phyloP scores from a whole-genome alignment of 495 filamentous ascomycete species.

The Lepraria neglecta region DNA sequence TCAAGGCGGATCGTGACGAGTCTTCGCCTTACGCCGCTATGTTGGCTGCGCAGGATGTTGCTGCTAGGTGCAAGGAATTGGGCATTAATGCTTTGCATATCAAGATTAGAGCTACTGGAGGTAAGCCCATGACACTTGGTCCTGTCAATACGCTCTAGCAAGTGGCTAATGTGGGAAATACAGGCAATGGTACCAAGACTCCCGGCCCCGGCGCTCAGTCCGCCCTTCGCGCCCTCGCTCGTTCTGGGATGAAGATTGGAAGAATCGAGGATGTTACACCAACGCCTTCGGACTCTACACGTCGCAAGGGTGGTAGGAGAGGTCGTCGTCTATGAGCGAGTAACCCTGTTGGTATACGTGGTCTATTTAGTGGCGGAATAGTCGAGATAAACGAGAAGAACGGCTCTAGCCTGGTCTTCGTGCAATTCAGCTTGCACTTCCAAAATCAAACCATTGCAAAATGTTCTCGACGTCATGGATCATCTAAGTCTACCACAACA shows the following conservation, averaged over 20 bases:
- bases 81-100: conserved; percentile 98
- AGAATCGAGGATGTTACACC: conserved; percentile 99
- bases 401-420: conserved; percentile 55
- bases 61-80: conserved; percentile 96
- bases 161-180: background rate
- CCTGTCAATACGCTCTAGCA: background rate
- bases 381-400: conserved; percentile 50
- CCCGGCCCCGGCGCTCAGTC: conserved; percentile 97
- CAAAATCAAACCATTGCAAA: background rate
- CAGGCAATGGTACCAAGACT: conserved; percentile 98
- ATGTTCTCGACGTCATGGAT: background rate
- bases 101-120: conserved; percentile 99
- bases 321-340: conserved; percentile 91
- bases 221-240: conserved; percentile 94
- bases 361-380: conserved; percentile 28
- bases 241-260: conserved; percentile 98
- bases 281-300: conserved; percentile 95
- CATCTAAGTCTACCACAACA: conserved; percentile 60
- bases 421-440: conserved; percentile 18
- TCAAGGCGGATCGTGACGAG: conserved; percentile 99
- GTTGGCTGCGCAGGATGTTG: conserved; percentile 95
- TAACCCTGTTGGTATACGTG: conserved; percentile 31
- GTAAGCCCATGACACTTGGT: conserved; percentile 37
- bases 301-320: conserved; percentile 99
- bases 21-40: conserved; percentile 99